A percentile compares a stretch with the other conserved stretches of the same genome.
phyloP scores from a whole-genome alignment of 73 alveolate species.

The Paramecium sonneborni region DNA sequence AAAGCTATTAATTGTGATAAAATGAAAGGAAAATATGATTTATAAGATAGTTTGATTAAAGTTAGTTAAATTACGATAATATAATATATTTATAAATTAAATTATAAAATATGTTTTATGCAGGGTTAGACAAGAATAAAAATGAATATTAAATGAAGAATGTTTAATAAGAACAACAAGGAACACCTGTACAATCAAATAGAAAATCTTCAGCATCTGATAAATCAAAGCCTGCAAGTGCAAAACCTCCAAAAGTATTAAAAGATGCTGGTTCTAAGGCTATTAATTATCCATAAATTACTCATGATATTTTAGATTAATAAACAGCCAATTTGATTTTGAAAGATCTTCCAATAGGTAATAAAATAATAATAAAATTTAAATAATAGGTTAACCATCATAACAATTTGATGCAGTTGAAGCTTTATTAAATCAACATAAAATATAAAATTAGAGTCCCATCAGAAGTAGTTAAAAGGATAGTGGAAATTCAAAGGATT shows the following conservation, averaged over 20 bases:
- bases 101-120: not conserved
- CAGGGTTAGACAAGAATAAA: not conserved
- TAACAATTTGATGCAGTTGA: conserved; percentile 47
- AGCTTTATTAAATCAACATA: conserved; percentile 31
- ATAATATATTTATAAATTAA: no score
- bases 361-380: not conserved
- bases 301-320: conserved; percentile 15
- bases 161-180: not conserved
- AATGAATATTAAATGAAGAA: not conserved
- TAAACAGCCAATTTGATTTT: not conserved
- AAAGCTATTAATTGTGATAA: no score
- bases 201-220: not conserved
- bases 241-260: conserved; percentile 40
- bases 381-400: conserved; percentile 25
- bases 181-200: not conserved
- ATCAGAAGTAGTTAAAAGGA: conserved; percentile 34
- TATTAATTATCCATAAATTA: not conserved
- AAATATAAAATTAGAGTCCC: conserved; percentile 48
- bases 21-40: no score
- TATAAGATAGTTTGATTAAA: no score
- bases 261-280: conserved; percentile 27
- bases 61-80: no score
- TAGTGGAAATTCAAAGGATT: conserved; percentile 55
- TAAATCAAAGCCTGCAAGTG: not conserved
- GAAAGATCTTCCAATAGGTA: not conserved